Evolutionary conservation across 2,329 filamentous ascomycete species (phyloP).

Genomic region (Cladophialophora chaetospira): DNA sequence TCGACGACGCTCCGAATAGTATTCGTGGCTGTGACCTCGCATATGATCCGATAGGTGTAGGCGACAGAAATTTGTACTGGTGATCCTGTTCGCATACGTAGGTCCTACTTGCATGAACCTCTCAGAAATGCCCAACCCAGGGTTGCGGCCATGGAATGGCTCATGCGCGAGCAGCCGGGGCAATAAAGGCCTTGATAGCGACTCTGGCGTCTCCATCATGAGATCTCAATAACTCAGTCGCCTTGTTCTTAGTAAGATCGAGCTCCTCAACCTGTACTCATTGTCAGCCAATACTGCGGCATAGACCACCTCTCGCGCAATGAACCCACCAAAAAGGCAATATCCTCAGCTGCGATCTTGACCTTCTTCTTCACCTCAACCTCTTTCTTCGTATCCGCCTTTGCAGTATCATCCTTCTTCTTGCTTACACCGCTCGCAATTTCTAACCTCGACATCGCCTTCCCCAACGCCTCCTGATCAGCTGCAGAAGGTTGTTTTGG

Average conservation of each 20-base stretch:
- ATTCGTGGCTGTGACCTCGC: too few species aligned
- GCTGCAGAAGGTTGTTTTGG: conserved; percentile 38
- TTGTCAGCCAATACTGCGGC: neutral
- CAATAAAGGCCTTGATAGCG: conserved; percentile 47
- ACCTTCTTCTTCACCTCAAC: conserved; percentile 45
- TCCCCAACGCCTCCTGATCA: conserved; percentile 52
- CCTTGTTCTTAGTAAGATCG: conserved; percentile 49
- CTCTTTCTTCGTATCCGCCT: conserved; percentile 37
- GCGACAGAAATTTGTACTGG: too few species aligned
- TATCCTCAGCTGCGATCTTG: conserved; percentile 50
- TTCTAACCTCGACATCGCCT: conserved; percentile 53
- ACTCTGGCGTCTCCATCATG: conserved; percentile 48
- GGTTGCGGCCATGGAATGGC: neutral
- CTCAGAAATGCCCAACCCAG: neutral
- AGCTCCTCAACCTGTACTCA: conserved; percentile 45
- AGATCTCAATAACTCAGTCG: conserved; percentile 50
- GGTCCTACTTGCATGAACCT: neutral
- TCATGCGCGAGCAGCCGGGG: conserved; percentile 32
- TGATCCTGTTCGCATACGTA: too few species aligned
- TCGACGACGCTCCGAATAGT: too few species aligned
- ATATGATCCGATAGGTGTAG: too few species aligned
- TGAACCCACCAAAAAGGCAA: conserved; percentile 47
- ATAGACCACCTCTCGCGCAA: neutral
- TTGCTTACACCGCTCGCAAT: conserved; percentile 40
- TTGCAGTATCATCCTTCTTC: conserved; percentile 35